These are phyloP conservation scores for Podila minutissima DNA, from an alignment of 192 early-diverging fungal genomes.

Conservation along the genomic window DNA sequence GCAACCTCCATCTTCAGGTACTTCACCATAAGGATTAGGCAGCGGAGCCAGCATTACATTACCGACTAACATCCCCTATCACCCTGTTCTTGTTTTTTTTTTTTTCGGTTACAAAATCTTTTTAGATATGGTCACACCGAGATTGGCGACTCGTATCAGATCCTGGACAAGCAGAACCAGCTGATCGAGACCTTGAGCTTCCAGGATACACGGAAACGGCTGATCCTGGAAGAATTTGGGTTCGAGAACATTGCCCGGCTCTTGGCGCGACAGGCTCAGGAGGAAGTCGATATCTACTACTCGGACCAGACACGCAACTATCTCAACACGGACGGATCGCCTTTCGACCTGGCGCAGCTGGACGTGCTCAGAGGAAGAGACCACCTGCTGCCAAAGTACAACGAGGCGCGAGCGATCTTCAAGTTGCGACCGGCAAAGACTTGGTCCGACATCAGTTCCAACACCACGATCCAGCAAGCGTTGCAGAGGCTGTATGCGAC, in stretches of 20 bases:
- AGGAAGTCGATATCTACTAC: slow-evolving; percentile 17
- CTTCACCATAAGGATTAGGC: not conserved
- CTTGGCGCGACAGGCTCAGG: slow-evolving; percentile 11
- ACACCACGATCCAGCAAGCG: not conserved
- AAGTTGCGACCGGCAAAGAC: not conserved
- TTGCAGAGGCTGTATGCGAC: slow-evolving; percentile 1
- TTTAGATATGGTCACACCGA: not conserved
- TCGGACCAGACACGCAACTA: slow-evolving; percentile 3
- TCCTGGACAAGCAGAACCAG: slow-evolving; percentile 13
- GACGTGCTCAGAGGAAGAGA: slow-evolving; percentile 9
- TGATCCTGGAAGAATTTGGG: slow-evolving; percentile 5
- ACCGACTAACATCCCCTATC: no score
- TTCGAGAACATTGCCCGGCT: not conserved
- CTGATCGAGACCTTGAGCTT: not conserved
- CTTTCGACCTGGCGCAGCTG: not conserved
- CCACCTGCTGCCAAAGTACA: slow-evolving; percentile 8
- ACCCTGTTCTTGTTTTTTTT: no score
- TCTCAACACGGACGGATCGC: no score
- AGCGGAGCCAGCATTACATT: no score
- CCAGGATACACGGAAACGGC: not conserved
- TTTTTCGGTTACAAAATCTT: no score
- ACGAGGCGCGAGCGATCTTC: slow-evolving; percentile 5
- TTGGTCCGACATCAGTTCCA: slow-evolving; percentile 19
- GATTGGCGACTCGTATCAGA: slow-evolving; percentile 5
- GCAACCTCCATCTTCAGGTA: not conserved